Percentiles rank a stretch among this genome's conserved stretches.
Conservation (phyloP, 768 basidiomycete genomes). For the Lactarius hatsudake region DNA sequence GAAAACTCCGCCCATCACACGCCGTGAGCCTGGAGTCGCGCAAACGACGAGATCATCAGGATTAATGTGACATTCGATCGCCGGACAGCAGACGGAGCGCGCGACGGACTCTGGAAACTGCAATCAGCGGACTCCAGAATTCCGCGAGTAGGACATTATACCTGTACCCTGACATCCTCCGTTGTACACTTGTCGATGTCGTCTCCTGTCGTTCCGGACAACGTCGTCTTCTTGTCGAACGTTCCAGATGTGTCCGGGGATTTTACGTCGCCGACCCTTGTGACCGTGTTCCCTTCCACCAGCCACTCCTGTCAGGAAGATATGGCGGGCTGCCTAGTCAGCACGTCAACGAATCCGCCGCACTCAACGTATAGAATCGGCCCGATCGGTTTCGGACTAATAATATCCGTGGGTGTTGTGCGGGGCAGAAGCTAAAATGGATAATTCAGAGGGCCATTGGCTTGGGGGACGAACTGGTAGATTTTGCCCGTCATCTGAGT, state of each 20-base stretch:
- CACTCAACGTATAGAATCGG: too few relatives aligned
- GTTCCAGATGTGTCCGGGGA: background rate
- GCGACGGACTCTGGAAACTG: background rate
- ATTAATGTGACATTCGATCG: background rate
- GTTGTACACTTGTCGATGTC: background rate
- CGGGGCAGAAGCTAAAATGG: background rate
- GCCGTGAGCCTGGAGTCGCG: background rate
- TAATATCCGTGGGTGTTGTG: background rate
- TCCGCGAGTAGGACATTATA: background rate
- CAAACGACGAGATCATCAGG: background rate
- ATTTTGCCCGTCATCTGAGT: too few relatives aligned
- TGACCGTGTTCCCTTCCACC: background rate
- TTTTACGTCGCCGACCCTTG: background rate
- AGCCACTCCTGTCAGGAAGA: background rate
- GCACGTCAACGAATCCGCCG: background rate
- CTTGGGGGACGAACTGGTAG: background rate
- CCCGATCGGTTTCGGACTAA: too few relatives aligned
- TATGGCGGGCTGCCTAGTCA: background rate
- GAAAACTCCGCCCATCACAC: background rate
- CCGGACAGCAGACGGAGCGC: background rate
- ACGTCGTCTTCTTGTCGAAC: background rate
- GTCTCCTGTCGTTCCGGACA: background rate
- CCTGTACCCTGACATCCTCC: background rate
- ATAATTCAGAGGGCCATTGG: background rate
- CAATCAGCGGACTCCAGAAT: constrained; percentile 1